These are phyloP conservation scores for Bolboschoenoplectus hybrid DNA, from an alignment of 202 grass and related monocot genomes.

Conservation along the genomic window DNA sequence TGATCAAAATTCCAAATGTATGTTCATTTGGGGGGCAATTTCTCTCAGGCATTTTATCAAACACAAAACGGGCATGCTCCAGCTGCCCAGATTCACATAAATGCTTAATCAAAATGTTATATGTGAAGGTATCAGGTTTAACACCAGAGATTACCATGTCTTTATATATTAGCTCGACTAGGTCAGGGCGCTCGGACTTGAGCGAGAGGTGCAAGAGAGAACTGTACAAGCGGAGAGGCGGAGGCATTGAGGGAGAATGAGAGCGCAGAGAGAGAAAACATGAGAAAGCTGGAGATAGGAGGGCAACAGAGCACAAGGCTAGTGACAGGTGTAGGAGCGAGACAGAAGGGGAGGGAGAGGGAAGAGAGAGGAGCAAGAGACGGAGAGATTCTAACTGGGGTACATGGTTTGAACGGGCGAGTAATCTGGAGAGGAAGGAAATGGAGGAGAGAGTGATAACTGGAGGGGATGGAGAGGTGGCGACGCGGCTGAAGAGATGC, in stretches of 20 bases:
- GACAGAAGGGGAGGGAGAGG: conserved; percentile 35
- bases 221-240: conserved; percentile 73
- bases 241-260: conserved; percentile 49
- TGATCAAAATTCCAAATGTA: conserved; percentile 76
- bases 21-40: conserved; percentile 57
- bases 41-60: conserved; percentile 71
- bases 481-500: conserved; percentile 67
- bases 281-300: conserved; percentile 55
- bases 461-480: conserved; percentile 41
- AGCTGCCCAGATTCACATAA: conserved; percentile 67
- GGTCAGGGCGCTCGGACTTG: conserved; percentile 51
- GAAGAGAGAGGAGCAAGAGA: conserved; percentile 53
- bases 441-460: conserved; percentile 46
- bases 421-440: conserved; percentile 47
- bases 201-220: conserved; percentile 71
- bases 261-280: conserved; percentile 65
- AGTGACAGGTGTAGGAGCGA: conserved; percentile 43
- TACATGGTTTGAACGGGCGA: conserved; percentile 47
- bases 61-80: conserved; percentile 71
- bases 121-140: conserved; percentile 70
- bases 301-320: conserved; percentile 35
- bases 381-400: conserved; percentile 49
- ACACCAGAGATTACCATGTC: conserved; percentile 71
- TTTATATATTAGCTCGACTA: conserved; percentile 77
- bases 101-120: conserved; percentile 61